phyloP scores from a whole-genome alignment of 768 basidiomycete species.

The Lentinula aciculospora region DNA sequence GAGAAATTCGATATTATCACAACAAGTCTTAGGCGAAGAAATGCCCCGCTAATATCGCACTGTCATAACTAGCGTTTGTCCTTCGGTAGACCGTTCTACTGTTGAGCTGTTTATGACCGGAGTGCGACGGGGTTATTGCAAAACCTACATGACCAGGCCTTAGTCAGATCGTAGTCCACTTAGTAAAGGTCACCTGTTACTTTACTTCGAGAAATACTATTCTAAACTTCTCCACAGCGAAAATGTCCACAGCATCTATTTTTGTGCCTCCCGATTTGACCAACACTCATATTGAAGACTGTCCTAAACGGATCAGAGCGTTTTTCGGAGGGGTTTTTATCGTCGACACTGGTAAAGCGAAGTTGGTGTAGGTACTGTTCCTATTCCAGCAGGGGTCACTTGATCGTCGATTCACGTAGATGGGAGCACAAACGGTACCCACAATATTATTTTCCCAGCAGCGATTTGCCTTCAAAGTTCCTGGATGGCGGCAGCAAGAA shows the following conservation, averaged over 20 bases:
- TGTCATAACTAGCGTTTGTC: neutral
- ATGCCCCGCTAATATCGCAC: neutral
- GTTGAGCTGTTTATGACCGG: too few species aligned
- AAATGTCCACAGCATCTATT: neutral
- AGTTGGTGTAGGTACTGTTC: conserved; percentile 46
- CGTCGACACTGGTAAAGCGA: conserved; percentile 51
- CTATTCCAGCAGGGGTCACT: neutral
- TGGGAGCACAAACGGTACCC: conserved; percentile 56
- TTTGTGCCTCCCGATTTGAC: conserved; percentile 24
- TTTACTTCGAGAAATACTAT: neutral
- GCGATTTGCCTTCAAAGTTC: conserved; percentile 39
- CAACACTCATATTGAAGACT: conserved; percentile 42
- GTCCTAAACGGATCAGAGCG: conserved; percentile 46
- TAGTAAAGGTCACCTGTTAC: neutral
- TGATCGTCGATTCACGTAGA: conserved; percentile 22
- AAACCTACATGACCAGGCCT: neutral
- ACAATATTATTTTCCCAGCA: conserved; percentile 43
- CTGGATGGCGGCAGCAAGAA: conserved; percentile 22
- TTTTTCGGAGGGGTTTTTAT: conserved; percentile 45
- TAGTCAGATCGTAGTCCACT: neutral
- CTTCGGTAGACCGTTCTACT: too few species aligned
- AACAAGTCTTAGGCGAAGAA: neutral
- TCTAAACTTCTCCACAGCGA: neutral
- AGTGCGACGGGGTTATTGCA: neutral
- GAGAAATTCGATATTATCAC: neutral